Conservation (phyloP, 2,329 filamentous ascomycete genomes). For the Trichoderma sp. region DNA sequence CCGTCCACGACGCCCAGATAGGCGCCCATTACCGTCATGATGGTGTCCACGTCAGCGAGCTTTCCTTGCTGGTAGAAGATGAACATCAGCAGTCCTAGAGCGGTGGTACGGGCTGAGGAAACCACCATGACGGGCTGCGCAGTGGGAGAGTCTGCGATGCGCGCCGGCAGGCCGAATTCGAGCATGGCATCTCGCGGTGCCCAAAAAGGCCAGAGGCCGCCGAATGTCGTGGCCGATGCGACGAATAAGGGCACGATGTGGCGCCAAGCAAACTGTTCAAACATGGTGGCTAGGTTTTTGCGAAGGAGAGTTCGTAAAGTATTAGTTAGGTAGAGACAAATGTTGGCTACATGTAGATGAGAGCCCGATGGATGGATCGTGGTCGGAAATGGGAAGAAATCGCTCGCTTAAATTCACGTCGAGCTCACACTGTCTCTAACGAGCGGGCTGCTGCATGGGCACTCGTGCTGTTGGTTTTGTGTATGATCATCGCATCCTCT, state of each 20-base stretch:
- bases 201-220: conserved; percentile 26
- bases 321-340: too few relatives aligned
- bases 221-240: conserved; percentile 24
- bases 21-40: conserved; percentile 24
- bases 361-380: background rate
- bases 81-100: conserved; percentile 24
- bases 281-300: conserved; percentile 13
- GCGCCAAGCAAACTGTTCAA: conserved; percentile 17
- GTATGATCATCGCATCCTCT: background rate
- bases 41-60: conserved; percentile 20
- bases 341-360: background rate
- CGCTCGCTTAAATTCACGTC: background rate
- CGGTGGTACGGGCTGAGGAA: conserved; percentile 19
- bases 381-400: background rate
- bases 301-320: background rate
- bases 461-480: background rate
- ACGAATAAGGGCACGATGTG: conserved; percentile 22
- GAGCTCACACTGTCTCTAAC: background rate
- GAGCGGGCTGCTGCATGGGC: background rate
- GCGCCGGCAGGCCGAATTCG: conserved; percentile 25
- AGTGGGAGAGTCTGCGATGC: conserved; percentile 14
- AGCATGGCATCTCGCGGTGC: conserved; percentile 24
- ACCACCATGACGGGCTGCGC: conserved; percentile 25
- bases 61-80: conserved; percentile 23
- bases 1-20: conserved; percentile 25